Evolutionary conservation across 176 grass and related monocot species (phyloP).

Genomic region (Triticum dicoccoides): DNA sequence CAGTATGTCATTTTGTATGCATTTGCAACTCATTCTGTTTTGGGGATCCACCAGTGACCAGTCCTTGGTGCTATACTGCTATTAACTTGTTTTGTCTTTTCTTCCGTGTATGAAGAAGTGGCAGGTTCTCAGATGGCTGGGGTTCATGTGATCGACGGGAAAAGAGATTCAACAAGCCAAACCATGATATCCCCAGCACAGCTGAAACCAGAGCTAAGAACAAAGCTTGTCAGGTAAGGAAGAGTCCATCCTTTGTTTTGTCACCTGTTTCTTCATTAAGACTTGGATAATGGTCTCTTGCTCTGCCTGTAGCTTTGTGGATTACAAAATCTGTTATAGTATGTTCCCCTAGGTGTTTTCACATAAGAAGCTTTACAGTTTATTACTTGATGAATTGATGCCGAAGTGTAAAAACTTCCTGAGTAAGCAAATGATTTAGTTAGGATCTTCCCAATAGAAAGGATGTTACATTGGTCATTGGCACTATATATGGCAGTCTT

Average conservation of each 20-base stretch:
- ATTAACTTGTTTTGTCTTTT: not conserved
- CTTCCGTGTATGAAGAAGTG: constrained; percentile 48
- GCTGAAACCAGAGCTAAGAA: constrained; percentile 98
- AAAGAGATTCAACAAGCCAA: constrained; percentile 82
- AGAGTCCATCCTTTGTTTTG: not conserved
- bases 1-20: constrained; percentile 40
- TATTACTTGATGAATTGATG: not conserved
- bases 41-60: not conserved
- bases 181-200: constrained; percentile 91
- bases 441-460: not conserved
- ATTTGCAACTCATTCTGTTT: constrained; percentile 14
- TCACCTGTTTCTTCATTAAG: not conserved
- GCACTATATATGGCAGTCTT: not conserved
- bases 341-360: not conserved
- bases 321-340: not conserved
- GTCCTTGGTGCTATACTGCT: not conserved
- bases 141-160: constrained; percentile 76
- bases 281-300: not conserved
- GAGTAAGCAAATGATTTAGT: not conserved
- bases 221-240: constrained; percentile 80
- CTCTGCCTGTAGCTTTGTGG: not conserved
- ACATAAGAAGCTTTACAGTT: no score
- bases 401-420: not conserved
- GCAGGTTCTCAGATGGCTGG: constrained; percentile 87
- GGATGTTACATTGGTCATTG: not conserved